These are phyloP conservation scores for Pseudocercospora crystallina DNA, from an alignment of 2,329 filamentous ascomycete species.

Conservation along the genomic window DNA sequence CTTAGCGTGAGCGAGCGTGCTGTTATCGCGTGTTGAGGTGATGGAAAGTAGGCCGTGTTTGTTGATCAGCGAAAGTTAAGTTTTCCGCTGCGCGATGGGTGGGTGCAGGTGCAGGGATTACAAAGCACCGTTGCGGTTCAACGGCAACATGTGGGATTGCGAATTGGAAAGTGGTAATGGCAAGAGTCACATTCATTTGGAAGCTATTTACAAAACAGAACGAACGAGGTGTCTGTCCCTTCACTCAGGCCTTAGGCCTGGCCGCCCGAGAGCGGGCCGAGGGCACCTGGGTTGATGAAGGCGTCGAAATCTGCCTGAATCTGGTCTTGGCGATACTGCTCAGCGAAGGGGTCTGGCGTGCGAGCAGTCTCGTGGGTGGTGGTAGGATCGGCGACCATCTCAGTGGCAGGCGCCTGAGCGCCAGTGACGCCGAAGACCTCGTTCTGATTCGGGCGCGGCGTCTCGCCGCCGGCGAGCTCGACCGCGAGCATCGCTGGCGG, in stretches of 20 bases:
- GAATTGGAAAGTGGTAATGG: too few relatives aligned
- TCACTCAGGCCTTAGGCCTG: background rate
- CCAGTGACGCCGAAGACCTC: background rate
- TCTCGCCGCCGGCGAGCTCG: background rate
- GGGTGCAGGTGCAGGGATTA: too few relatives aligned
- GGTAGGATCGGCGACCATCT: background rate
- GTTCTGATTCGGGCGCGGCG: background rate
- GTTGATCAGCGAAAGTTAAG: too few relatives aligned
- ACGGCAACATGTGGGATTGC: background rate
- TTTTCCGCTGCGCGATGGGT: too few relatives aligned
- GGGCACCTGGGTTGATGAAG: constrained; percentile 2
- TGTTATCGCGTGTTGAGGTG: background rate
- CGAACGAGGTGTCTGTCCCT: background rate
- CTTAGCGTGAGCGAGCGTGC: background rate
- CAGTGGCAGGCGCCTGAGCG: background rate
- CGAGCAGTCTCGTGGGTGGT: background rate
- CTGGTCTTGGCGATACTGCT: constrained; percentile 2
- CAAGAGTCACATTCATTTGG: background rate
- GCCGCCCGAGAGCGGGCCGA: background rate
- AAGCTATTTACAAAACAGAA: constrained; percentile 2
- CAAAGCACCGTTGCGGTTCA: background rate
- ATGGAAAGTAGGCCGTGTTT: background rate
- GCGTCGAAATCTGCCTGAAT: constrained; percentile 4
- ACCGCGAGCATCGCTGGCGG: background rate
- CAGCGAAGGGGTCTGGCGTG: background rate